A percentile compares a stretch with the other conserved stretches of the same genome.
Conservation (phyloP, 2,329 filamentous ascomycete genomes). For the Talaromyces marneffei region DNA sequence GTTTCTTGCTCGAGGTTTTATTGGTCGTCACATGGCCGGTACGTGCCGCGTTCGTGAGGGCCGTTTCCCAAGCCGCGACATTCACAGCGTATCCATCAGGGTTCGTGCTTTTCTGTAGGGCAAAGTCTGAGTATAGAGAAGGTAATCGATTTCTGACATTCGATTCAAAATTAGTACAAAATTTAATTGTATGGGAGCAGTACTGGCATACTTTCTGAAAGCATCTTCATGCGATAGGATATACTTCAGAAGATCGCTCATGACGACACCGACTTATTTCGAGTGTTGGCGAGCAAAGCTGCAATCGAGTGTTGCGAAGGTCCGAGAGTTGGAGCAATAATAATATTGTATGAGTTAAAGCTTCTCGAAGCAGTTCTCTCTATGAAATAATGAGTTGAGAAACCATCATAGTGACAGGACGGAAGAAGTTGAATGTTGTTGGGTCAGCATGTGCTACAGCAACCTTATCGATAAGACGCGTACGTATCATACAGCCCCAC, state of each 20-base stretch:
- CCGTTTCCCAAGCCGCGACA: conserved; percentile 69
- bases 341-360: neutral
- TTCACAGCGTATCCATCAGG: conserved; percentile 82
- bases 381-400: neutral
- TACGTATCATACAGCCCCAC: conserved; percentile 14
- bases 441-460: conserved; percentile 5
- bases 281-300: neutral
- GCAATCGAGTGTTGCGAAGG: neutral
- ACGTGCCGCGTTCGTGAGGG: conserved; percentile 62
- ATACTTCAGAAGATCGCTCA: conserved; percentile 61
- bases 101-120: conserved; percentile 66
- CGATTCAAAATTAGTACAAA: neutral
- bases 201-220: conserved; percentile 49
- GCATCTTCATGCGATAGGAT: conserved; percentile 56
- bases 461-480: conserved; percentile 25
- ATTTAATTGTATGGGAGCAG: neutral
- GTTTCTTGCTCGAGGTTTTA: conserved; percentile 23
- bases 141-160: conserved; percentile 60
- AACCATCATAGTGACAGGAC: neutral
- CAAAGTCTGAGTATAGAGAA: conserved; percentile 84
- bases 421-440: neutral
- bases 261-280: conserved; percentile 15
- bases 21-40: conserved; percentile 52
- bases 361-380: neutral
- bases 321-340: neutral